A percentile compares a stretch with the other conserved stretches of the same genome.
phyloP scores from a whole-genome alignment of 768 basidiomycete genomes.

The Tulasnella sp. region DNA sequence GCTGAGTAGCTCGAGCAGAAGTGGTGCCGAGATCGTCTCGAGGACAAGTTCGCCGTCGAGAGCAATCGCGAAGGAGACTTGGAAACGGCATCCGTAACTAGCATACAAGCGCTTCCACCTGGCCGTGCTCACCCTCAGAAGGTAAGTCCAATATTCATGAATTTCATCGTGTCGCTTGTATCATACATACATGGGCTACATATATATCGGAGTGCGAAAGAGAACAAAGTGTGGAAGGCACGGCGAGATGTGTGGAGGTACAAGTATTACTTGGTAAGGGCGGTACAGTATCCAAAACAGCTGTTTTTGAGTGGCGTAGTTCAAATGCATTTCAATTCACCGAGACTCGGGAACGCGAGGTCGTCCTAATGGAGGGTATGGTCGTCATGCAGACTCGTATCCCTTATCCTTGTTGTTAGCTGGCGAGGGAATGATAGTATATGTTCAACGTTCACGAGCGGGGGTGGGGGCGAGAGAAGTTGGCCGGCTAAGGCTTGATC shows the following conservation, averaged over 20 bases:
- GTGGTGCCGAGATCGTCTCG: background rate
- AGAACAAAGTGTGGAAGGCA: no score
- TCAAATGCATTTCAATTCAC: background rate
- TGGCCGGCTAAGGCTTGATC: background rate
- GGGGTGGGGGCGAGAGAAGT: background rate
- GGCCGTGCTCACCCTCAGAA: no score
- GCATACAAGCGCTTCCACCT: no score
- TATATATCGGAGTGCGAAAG: background rate
- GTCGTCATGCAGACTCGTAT: background rate
- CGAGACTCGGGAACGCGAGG: background rate
- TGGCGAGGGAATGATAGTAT: background rate
- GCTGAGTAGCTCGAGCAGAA: background rate
- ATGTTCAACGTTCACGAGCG: background rate
- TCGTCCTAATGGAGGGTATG: background rate
- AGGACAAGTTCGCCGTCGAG: conserved; percentile 9
- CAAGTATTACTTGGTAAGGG: background rate
- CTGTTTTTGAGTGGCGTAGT: background rate
- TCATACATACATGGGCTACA: background rate
- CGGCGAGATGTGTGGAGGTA: background rate
- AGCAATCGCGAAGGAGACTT: background rate
- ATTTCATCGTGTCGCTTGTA: background rate
- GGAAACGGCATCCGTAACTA: background rate
- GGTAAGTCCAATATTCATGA: background rate
- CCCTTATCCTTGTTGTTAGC: background rate
- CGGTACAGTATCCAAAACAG: background rate